Evolutionary conservation across 805 yeast genomes (phyloP), one percentile per base, ranked within the genome.

Genomic region (Barnettozyma pratensis): DNA sequence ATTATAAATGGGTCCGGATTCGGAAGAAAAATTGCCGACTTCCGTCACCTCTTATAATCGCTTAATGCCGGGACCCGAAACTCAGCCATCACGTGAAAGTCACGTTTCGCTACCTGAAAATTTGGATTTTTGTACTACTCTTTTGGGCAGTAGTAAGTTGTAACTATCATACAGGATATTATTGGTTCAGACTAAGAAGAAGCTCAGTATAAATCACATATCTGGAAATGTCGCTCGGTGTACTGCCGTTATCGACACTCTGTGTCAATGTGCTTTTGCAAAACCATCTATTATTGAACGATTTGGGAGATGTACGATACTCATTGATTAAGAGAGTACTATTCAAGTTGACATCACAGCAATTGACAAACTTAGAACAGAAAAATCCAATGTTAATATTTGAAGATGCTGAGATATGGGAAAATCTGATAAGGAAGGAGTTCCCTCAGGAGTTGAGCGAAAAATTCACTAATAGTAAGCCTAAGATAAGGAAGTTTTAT

Each of bases 321-420:
- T 40, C 61, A n/a, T 50, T 71, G 35, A 47, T 71, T 12, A 51
- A 55, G 38, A 52, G 59, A 19, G 63, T 66, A 1, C 52, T 70
- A 26, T 46, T 52, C 37, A 62, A 63, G 44, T 55, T 66, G 11
- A 61, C 59, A 12, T 44, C 60, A 7, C 62, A 61, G 9, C 75
- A 70, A 41, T 44, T 71, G 10, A 46, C 54, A 29, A 61, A 57
- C 26, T 44, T 70, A 8, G 75, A 71, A 48, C 43, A 46, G 26
- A 48, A 44, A 3, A 69, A 69, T 48, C 65, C 66, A 0, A 49
- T 54, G 25, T 56, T 66, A 28, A 54, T 70, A 1, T 60, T 71
- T 40, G 74, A 71, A 37, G 74, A 70, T 53, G 72, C 68, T 42
- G 64, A 63, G 9, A 48, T 67, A 2, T 71, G 75, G 75, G 47